Base-by-base conservation (phyloP, 2,329 filamentous ascomycete genomes). In the Aspergillus pseudoglaucus region DNA sequence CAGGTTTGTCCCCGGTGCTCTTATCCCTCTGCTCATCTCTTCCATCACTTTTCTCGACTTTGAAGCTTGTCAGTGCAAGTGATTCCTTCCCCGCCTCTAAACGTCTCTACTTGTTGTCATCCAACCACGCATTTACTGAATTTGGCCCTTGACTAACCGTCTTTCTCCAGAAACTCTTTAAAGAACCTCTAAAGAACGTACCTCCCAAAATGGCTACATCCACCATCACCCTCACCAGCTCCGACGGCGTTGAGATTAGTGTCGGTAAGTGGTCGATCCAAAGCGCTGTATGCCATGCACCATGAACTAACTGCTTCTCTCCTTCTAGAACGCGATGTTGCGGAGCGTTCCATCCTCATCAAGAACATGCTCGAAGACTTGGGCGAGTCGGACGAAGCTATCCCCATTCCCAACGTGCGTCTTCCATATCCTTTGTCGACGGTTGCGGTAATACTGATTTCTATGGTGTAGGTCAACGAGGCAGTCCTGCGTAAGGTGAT, bases 311-410 rank as follows among this genome's bases (percentile, higher is more conserved):
- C 46, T 20, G 10, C 10, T 55, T 78, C 46, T 71, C 32, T 49
- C 17, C 22, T 23, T 22, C 44, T 53, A 87, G 90, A 95, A 55
- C 88, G 88, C 55, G 77, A 81, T 33, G 87, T 97, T 52, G 89
- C 88, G 38, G 89, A 95, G 76, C 88, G 91, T 57, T 95, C 89
- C 3, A 83, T 96, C 63, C 79, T 98, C 46, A 94, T 98, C 77
- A 96, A 95, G 83, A 95, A 97, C 78, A 85, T 98, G 85, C 81
- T 98, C 41, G 90, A 95, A 66, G 93, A 98, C 75, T 75, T 97
- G 42, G 90, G 89, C 57, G 84, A 85, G 20, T 60, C 69, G 48
- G 66, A 57, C 70, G 79, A 59, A 65, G 73, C 75, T 18, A 84
- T 90, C 65, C 79, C 87, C 2, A 91, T 98, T 46, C 91, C 93